These are phyloP conservation scores for Teratosphaeriaceae sp. DNA, from an alignment of 2,329 filamentous ascomycete species.

Conservation along the genomic window DNA sequence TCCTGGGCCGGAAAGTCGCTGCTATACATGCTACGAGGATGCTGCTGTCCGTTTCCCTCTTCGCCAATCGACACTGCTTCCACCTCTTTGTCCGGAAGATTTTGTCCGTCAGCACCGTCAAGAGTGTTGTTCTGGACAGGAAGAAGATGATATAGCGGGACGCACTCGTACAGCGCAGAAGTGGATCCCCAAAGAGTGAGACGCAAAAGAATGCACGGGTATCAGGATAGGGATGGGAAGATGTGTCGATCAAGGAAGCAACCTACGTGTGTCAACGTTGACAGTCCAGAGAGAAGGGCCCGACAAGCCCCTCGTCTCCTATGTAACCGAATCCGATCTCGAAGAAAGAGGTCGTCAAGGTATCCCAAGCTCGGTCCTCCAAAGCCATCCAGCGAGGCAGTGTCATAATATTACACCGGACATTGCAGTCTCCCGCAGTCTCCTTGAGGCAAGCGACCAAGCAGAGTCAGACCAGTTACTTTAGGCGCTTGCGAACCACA, in stretches of 20 bases:
- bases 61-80: conserved; percentile 1
- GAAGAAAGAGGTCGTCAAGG: background rate
- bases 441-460: conserved; percentile 1
- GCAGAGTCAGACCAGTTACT: conserved; percentile 1
- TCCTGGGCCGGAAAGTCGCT: background rate
- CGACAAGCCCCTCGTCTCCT: background rate
- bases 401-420: conserved; percentile 1
- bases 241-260: conserved; percentile 1
- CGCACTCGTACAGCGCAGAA: background rate
- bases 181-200: conserved; percentile 1
- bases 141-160: background rate
- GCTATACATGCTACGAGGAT: conserved; percentile 1
- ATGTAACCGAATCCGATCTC: background rate
- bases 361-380: background rate
- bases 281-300: background rate
- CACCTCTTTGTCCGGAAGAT: conserved; percentile 1
- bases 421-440: background rate
- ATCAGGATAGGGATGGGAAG: conserved; percentile 1
- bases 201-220: conserved; percentile 1
- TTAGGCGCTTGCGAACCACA: background rate
- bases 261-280: conserved; percentile 1
- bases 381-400: background rate
- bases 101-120: conserved; percentile 1
- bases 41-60: background rate
- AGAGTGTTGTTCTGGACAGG: conserved; percentile 1